Evolutionary conservation across 1,284 basidiomycete species (phyloP).

Genomic region (Bjerkandera adusta): DNA sequence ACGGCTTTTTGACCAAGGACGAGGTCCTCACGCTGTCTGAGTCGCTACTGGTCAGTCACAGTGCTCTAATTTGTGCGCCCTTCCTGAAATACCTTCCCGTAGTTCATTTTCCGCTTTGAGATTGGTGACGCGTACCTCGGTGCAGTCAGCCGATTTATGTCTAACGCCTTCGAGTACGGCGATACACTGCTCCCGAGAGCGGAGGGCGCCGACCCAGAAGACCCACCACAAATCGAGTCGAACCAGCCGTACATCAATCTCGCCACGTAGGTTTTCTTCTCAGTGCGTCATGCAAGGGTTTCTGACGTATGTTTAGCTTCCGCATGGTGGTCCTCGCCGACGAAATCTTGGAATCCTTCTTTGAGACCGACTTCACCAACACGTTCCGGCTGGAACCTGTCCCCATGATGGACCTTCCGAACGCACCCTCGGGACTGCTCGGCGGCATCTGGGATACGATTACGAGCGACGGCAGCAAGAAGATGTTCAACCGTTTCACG

Average conservation of each 20-base stretch:
- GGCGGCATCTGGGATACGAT: constrained; percentile 88
- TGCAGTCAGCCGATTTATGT: constrained; percentile 93
- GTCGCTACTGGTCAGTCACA: constrained; percentile 79
- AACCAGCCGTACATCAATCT: constrained; percentile 89
- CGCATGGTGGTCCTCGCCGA: constrained; percentile 97
- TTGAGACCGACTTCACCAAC: constrained; percentile 83
- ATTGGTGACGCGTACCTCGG: constrained; percentile 96
- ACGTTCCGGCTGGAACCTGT: constrained; percentile 84
- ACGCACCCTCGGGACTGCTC: constrained; percentile 61
- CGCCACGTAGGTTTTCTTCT: constrained; percentile 56
- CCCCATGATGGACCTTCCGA: constrained; percentile 61
- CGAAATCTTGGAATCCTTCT: constrained; percentile 92
- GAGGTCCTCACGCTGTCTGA: constrained; percentile 96
- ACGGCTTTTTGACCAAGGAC: constrained; percentile 93
- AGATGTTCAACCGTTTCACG: constrained; percentile 82
- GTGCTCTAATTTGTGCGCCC: no score
- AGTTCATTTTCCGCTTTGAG: constrained; percentile 99
- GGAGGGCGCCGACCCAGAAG: constrained; percentile 41
- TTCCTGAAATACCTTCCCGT: no score
- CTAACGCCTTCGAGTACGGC: constrained; percentile 95
- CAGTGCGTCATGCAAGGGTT: no score
- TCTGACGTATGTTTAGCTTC: constrained; percentile 58
- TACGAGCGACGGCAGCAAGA: constrained; percentile 85
- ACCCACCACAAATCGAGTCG: constrained; percentile 49
- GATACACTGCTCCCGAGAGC: constrained; percentile 72